Conservation (phyloP, 495 filamentous ascomycete species). For the Hypoxylon trugodes region DNA sequence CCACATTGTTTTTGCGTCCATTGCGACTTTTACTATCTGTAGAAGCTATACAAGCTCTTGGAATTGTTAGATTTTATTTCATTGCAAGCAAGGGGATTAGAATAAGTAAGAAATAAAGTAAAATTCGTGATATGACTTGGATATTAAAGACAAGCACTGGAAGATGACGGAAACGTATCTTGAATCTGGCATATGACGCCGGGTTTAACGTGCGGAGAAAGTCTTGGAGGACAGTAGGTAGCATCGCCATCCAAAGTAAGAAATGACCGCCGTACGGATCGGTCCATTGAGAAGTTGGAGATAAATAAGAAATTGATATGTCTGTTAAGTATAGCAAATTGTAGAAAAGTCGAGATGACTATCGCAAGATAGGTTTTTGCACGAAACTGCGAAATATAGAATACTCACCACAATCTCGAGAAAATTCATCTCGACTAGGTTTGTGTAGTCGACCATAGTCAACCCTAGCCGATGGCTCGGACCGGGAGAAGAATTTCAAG, state of each 20-base stretch:
- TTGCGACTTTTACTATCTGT: neutral
- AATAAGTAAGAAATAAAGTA: too few relatives aligned
- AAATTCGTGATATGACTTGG: too few relatives aligned
- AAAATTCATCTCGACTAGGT: neutral
- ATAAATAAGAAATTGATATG: neutral
- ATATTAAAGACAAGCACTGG: neutral
- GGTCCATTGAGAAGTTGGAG: neutral
- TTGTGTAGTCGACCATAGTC: neutral
- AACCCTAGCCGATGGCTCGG: neutral
- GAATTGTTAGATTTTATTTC: neutral
- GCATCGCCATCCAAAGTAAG: slow-evolving; percentile 4
- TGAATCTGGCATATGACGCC: neutral
- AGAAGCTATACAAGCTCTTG: neutral
- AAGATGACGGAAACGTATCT: neutral
- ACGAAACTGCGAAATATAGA: neutral
- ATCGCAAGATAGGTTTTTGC: neutral
- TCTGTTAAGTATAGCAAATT: neutral
- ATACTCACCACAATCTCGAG: slow-evolving; percentile 2
- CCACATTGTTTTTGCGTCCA: neutral
- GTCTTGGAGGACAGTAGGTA: neutral
- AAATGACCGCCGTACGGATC: neutral
- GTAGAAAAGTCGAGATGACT: neutral
- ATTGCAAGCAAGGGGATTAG: neutral
- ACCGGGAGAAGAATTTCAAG: neutral
- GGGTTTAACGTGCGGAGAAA: slow-evolving; percentile 10